Conservation (phyloP, 2,329 filamentous ascomycete species). For the Aspergillus tubingensis region DNA sequence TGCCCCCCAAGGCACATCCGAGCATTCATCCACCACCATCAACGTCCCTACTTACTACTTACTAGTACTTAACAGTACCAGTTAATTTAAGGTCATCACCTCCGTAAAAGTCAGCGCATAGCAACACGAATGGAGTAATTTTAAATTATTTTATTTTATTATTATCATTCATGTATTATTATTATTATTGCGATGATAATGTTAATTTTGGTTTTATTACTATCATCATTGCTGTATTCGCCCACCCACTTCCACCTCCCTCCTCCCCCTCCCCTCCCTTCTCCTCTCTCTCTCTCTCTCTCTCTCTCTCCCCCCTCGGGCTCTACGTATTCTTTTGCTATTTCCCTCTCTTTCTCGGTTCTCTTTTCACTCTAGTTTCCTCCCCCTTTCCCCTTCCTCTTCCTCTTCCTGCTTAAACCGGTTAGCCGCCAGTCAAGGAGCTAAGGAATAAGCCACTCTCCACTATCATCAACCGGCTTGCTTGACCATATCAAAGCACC, state of each 20-base stretch:
- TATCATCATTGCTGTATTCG: not conserved
- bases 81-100: not conserved
- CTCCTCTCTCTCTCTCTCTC: not conserved
- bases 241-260: not conserved
- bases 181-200: not conserved
- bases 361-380: not conserved
- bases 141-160: not conserved
- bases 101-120: not conserved
- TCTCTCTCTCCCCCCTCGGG: not conserved
- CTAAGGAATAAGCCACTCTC: slow-evolving; percentile 10
- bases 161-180: not conserved
- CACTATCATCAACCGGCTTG: slow-evolving; percentile 6
- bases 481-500: not conserved
- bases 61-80: not conserved
- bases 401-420: slow-evolving; percentile 9
- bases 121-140: slow-evolving; percentile 4
- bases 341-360: too few species aligned
- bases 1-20: slow-evolving; percentile 1
- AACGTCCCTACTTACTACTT: not conserved
- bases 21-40: not conserved
- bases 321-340: not conserved
- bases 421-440: slow-evolving; percentile 15
- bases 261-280: not conserved
- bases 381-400: slow-evolving; percentile 2
- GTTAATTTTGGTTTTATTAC: not conserved